Conservation (phyloP, 345 rosid species). For the Melaleuca quinquenervia region DNA sequence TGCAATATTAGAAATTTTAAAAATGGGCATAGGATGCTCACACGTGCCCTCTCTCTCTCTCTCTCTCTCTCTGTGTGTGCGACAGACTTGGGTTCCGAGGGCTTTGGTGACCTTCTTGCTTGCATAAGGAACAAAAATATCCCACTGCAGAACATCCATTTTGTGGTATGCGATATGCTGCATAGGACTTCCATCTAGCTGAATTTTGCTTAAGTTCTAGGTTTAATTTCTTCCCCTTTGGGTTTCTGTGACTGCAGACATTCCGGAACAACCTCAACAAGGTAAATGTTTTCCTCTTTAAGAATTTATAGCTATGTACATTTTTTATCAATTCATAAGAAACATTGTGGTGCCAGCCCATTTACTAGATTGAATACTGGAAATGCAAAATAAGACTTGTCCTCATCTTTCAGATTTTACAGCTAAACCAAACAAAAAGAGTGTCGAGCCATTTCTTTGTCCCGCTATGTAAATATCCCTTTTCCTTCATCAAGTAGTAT, state of each 20-base stretch:
- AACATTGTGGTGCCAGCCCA: neutral
- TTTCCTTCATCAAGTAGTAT: neutral
- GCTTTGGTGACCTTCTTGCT: slow-evolving; percentile 80
- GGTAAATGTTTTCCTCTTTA: slow-evolving; percentile 30
- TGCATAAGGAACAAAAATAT: slow-evolving; percentile 77
- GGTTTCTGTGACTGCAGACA: slow-evolving; percentile 34
- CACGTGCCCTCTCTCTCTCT: neutral
- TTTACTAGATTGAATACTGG: neutral
- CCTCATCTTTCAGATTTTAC: neutral
- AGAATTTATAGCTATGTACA: neutral
- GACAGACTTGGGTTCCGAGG: slow-evolving; percentile 82
- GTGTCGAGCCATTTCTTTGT: neutral
- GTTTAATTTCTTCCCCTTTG: neutral
- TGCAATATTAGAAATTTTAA: neutral
- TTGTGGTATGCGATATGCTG: slow-evolving; percentile 56
- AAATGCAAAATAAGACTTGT: neutral
- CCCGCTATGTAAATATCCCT: neutral
- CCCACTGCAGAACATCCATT: slow-evolving; percentile 85
- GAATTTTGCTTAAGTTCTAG: neutral
- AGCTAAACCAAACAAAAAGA: neutral
- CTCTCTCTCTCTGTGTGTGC: slow-evolving; percentile 3
- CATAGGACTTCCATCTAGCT: neutral
- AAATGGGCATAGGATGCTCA: neutral
- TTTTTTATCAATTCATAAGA: neutral
- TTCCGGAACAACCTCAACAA: slow-evolving; percentile 91